Evolutionary conservation across 495 filamentous ascomycete genomes (phyloP), one percentile per base, ranked within the genome.

Genomic region (Aspergillus steynii): DNA sequence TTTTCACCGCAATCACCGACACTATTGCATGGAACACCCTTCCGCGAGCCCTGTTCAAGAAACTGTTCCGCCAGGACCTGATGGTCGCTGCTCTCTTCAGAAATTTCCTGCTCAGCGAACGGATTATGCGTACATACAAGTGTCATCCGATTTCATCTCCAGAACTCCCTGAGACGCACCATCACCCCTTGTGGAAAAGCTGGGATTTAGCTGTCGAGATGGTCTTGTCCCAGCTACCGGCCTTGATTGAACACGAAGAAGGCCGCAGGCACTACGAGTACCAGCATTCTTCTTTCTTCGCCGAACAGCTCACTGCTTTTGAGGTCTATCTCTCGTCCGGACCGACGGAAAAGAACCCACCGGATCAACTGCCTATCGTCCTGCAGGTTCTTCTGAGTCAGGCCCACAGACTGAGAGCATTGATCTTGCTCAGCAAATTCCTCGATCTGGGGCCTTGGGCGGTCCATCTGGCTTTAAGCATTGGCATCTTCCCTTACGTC

Each of bases 401-500:
- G 71, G 92, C 94, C 60, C 95, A 99, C 72, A 80, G 95, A 56
- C 82, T 99, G n/a, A 80, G 95, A 57, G 95, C 95, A 7, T 79
- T 99, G 64, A 96, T 99, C 52, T 77, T 99, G 15, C 84, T 99
- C 0, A 95, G 92, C 65, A 92, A 91, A 50, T 99, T 99, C 67
- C 76, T 99, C 3, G 95, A 99, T 68, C 80, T 98, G 32, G 95
- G 95, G 1, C 95, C 95, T 5, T 99, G 95, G 95, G 96, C 95
- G 34, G 95, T 99, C 27, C 93, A 97, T 71, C 83, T 98, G 50
- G 95, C 95, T 6, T 78, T 99, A 26, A 96, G 92, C 68, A 99
- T 99, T 61, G 95, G 95, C 31, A 99, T 99, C 53, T 99, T 99
- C 74, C 95, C 95, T 0, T 99, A 99, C 65, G 95, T 99, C 6